Conservation (phyloP, 805 yeast species). For the Scheffersomyces coipomensis region DNA sequence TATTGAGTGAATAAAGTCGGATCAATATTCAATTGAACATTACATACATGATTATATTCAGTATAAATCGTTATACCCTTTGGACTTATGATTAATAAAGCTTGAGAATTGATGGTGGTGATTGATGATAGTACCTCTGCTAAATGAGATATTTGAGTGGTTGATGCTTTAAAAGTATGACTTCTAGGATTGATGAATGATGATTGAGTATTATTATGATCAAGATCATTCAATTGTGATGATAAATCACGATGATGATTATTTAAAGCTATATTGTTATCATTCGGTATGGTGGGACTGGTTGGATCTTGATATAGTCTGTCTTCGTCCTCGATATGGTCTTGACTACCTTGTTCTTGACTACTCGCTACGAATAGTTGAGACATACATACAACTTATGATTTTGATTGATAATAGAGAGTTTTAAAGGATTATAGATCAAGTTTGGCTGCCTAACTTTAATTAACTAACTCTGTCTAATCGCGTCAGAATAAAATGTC, state of each 20-base stretch:
- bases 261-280: background rate
- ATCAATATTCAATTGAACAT: slow-evolving; percentile 34
- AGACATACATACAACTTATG: too few relatives aligned
- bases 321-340: too few relatives aligned
- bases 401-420: too few relatives aligned
- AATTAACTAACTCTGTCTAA: too few relatives aligned
- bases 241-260: background rate
- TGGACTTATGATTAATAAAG: slow-evolving; percentile 30
- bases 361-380: background rate
- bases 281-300: too few relatives aligned
- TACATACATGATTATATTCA: slow-evolving; percentile 35
- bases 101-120: slow-evolving; percentile 30
- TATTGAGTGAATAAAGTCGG: slow-evolving; percentile 33
- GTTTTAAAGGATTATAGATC: too few relatives aligned
- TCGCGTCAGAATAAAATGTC: too few relatives aligned
- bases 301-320: too few relatives aligned
- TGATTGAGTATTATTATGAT: background rate
- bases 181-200: background rate
- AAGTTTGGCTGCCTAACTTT: too few relatives aligned
- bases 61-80: slow-evolving; percentile 32
- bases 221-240: background rate
- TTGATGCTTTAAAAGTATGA: slow-evolving; percentile 30
- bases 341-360: background rate
- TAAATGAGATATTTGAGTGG: slow-evolving; percentile 35
- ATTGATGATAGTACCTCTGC: slow-evolving; percentile 34